Evolutionary conservation across 768 basidiomycete genomes (phyloP), one percentile per base, ranked within the genome.

Genomic region (Rhodotorula graminis): DNA sequence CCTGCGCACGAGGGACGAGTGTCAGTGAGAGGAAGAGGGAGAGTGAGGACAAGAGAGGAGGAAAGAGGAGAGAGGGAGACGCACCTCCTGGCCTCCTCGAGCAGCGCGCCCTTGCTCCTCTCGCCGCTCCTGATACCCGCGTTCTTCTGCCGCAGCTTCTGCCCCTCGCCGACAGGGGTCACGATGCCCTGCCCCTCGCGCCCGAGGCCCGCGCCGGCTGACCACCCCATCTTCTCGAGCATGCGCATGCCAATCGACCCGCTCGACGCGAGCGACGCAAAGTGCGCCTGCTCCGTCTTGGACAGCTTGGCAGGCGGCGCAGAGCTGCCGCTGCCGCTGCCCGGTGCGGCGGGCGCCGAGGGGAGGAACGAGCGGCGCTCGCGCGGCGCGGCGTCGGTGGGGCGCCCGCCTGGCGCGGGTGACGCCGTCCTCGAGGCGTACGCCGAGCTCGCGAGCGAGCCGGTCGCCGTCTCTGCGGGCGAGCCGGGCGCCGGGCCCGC

Each of bases 181-280:
- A 92, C 87, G 62, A 94, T 94, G 77, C 93, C 93, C 76, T 89
- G 87, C 2, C 89, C 89, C 3, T 82, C 82, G 2, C 85, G 81
- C 72, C 93, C 93, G 16, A 95, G 84, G 76, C 93, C 93, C 89
- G 76, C 49, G 44, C 84, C 95, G 0, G 88, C 83, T 79, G 88
- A 84, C 95, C 96, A 99, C 15, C 96, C 96, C 89, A 94, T 93
- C 83, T 94, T 98, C 44, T 87, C 86, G 33, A 99, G 86, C 87
- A 98, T 87, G 68, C 89, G 88, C 29, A 94, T 90, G 76, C 93
- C 95, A 72, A 92, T 88, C 0, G 89, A 84, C 25, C 87, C 85
- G 55, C 57, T 46, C 33, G 60, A 33, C 33, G 86, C 84, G 21
- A 98, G 84, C 77, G 90, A 91, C 73, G 82, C 84, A 80, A 99